Percentiles rank a stretch among this genome's conserved stretches.
Evolutionary conservation across 306 rosid genomes (phyloP).

Genomic region (Inga leiocalycina): DNA sequence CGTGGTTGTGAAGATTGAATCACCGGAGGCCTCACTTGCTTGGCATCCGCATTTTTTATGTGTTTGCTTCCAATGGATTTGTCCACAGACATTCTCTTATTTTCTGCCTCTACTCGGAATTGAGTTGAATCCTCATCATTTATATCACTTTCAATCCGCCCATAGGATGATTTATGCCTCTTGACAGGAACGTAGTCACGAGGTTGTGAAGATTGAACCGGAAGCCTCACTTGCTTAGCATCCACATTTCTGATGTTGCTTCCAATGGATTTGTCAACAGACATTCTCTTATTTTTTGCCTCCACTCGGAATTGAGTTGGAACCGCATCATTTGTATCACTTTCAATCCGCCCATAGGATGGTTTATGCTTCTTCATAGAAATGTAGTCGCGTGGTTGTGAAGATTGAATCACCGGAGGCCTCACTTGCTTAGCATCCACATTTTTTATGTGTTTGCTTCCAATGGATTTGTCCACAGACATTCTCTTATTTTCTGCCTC

Average conservation of each 20-base stretch:
- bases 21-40: too few relatives aligned
- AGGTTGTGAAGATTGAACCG: slow-evolving; percentile 22
- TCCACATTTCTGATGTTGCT: neutral
- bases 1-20: neutral
- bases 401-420: slow-evolving; percentile 17
- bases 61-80: too few relatives aligned
- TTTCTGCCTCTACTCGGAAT: too few relatives aligned
- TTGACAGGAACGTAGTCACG: neutral
- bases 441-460: neutral
- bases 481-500: slow-evolving; percentile 3
- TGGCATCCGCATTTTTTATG: too few relatives aligned
- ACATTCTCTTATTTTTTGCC: neutral
- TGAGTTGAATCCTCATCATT: too few relatives aligned
- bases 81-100: too few relatives aligned
- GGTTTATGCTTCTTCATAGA: slow-evolving; percentile 34
- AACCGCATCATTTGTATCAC: slow-evolving; percentile 29
- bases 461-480: slow-evolving; percentile 5
- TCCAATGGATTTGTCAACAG: slow-evolving; percentile 5
- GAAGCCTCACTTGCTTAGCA: neutral
- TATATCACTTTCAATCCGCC: too few relatives aligned
- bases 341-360: too few relatives aligned
- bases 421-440: neutral
- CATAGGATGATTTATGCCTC: too few relatives aligned
- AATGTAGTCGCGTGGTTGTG: neutral
- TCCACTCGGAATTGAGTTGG: neutral